These are phyloP conservation scores for Paradendryphiella salina DNA, from an alignment of 2,329 filamentous ascomycete species.

Conservation along the genomic window DNA sequence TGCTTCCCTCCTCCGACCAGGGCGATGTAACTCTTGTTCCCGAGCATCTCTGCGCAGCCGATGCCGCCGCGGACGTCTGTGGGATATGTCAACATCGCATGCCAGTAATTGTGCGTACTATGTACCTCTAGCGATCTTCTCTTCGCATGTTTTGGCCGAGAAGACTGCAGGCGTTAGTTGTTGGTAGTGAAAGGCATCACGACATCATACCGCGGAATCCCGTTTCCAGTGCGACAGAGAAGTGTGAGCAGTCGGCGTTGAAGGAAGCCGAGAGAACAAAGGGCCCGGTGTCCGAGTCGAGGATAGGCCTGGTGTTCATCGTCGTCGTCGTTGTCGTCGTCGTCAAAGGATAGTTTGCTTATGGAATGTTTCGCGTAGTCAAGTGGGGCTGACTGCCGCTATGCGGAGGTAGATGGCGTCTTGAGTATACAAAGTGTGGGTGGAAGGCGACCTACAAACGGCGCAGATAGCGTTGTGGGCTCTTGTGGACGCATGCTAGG, in stretches of 20 bases:
- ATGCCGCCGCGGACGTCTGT: slow-evolving; percentile 65
- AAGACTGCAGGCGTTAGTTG: slow-evolving; percentile 36
- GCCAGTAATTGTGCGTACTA: neutral
- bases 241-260: slow-evolving; percentile 82
- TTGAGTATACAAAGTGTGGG: slow-evolving; percentile 7
- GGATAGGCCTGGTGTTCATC: slow-evolving; percentile 89
- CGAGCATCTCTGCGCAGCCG: slow-evolving; percentile 82
- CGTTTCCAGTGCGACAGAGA: slow-evolving; percentile 81
- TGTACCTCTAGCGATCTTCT: slow-evolving; percentile 39
- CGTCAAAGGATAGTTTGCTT: neutral
- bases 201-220: slow-evolving; percentile 76
- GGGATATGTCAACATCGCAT: slow-evolving; percentile 18
- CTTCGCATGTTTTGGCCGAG: slow-evolving; percentile 36
- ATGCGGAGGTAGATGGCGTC: slow-evolving; percentile 13
- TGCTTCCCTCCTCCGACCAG: slow-evolving; percentile 85
- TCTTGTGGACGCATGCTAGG: slow-evolving; percentile 29
- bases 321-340: slow-evolving; percentile 7
- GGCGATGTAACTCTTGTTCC: slow-evolving; percentile 81
- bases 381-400: slow-evolving; percentile 19
- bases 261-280: slow-evolving; percentile 82
- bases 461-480: slow-evolving; percentile 13
- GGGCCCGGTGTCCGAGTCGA: slow-evolving; percentile 74
- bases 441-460: slow-evolving; percentile 18
- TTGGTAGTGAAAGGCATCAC: neutral
- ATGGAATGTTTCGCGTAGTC: neutral